Conservation (phyloP, 2,329 filamentous ascomycete genomes). For the Ceratocystis harringtonii region DNA sequence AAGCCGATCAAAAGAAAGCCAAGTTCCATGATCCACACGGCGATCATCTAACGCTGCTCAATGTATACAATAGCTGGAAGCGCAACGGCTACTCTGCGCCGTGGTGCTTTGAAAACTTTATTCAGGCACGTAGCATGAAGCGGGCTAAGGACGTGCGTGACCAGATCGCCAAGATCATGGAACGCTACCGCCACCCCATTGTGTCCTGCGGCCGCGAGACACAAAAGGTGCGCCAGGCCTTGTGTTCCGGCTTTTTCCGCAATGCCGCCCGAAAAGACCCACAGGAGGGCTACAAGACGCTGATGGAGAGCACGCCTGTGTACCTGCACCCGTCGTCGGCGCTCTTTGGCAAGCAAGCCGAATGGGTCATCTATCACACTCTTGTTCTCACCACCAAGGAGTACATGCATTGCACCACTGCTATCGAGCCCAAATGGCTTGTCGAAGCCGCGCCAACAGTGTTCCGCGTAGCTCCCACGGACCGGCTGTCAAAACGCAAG, state of each 20-base stretch:
- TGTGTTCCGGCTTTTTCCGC: conserved; percentile 91
- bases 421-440: conserved; percentile 86
- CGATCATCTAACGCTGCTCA: conserved; percentile 86
- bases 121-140: conserved; percentile 78
- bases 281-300: conserved; percentile 91
- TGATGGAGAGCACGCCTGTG: conserved; percentile 87
- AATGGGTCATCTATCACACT: conserved; percentile 89
- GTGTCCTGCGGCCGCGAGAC: conserved; percentile 79
- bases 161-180: conserved; percentile 86
- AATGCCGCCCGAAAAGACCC: conserved; percentile 91
- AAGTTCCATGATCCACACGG: conserved; percentile 94
- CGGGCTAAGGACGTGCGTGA: conserved; percentile 84
- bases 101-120: conserved; percentile 98
- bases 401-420: conserved; percentile 91
- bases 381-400: conserved; percentile 90
- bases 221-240: conserved; percentile 68
- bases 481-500: conserved; percentile 77
- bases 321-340: conserved; percentile 87
- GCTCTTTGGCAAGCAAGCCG: conserved; percentile 86
- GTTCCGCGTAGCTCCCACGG: conserved; percentile 89
- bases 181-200: conserved; percentile 70
- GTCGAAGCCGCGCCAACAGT: conserved; percentile 97
- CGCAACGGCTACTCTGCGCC: conserved; percentile 63
- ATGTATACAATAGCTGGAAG: conserved; percentile 98
- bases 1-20: conserved; percentile 92